Percentiles rank a stretch among this genome's conserved stretches.
Evolutionary conservation across 768 basidiomycete species (phyloP).

Genomic region (Macrolepiota dolichaula): DNA sequence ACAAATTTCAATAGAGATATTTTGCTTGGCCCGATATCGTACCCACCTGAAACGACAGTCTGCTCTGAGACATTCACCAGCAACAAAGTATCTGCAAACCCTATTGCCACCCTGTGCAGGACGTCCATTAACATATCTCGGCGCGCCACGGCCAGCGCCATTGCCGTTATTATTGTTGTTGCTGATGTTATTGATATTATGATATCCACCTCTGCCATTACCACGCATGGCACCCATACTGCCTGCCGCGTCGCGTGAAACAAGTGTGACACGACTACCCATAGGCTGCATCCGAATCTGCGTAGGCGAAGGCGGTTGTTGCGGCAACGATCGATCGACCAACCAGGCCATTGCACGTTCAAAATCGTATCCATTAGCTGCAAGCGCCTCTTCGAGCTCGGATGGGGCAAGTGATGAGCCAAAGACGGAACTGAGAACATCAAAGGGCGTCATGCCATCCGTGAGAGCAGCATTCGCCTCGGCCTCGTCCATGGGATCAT

Average conservation of each 20-base stretch:
- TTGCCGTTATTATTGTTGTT: constrained; percentile 22
- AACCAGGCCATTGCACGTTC: constrained; percentile 95
- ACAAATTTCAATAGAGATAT: constrained; percentile 10
- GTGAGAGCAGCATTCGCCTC: constrained; percentile 63
- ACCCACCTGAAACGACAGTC: constrained; percentile 96
- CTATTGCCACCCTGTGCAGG: constrained; percentile 61
- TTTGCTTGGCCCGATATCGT: not conserved
- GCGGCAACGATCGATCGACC: constrained; percentile 65
- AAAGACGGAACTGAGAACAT: constrained; percentile 92
- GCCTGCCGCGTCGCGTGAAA: constrained; percentile 49
- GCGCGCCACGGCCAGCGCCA: constrained; percentile 28
- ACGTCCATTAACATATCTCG: constrained; percentile 52
- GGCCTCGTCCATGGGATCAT: constrained; percentile 29
- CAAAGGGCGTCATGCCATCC: constrained; percentile 96
- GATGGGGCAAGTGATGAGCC: constrained; percentile 85
- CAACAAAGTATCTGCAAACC: constrained; percentile 95
- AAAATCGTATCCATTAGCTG: constrained; percentile 88
- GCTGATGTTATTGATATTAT: constrained; percentile 20
- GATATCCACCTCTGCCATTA: constrained; percentile 33
- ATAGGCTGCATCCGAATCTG: constrained; percentile 56
- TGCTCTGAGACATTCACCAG: constrained; percentile 91
- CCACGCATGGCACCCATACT: constrained; percentile 31
- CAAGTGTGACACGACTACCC: constrained; percentile 65
- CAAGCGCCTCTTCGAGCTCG: constrained; percentile 91
- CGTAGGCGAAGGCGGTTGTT: constrained; percentile 31